Percentiles rank a stretch among this genome's conserved stretches.
Conservation (phyloP, 2,329 filamentous ascomycete genomes). For the Stemphylium beticola region DNA sequence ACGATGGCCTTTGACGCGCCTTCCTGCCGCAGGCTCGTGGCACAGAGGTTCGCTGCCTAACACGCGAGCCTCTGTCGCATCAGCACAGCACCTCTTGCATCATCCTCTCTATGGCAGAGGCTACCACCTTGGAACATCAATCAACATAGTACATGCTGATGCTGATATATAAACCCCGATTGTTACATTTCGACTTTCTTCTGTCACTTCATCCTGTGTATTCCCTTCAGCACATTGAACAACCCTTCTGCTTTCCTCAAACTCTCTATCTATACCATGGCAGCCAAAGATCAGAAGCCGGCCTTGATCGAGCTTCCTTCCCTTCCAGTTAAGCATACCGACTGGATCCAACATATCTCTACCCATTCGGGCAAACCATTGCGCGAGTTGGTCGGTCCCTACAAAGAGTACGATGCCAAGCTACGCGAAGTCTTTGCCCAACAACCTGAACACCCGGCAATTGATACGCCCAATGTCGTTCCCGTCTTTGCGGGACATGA, state of each 20-base stretch:
- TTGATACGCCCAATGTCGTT: conserved; percentile 67
- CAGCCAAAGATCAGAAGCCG: not conserved
- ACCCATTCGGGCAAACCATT: conserved; percentile 62
- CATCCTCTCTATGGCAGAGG: not conserved
- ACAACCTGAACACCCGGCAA: conserved; percentile 64
- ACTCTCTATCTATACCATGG: conserved; percentile 15
- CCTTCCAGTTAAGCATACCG: conserved; percentile 48
- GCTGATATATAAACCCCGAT: not conserved
- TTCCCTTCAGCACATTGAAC: not conserved
- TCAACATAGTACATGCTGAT: not conserved
- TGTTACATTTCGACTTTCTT: not conserved
- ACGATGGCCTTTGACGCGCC: not conserved
- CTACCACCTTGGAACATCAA: not conserved
- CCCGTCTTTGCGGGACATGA: conserved; percentile 67
- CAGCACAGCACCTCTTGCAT: conserved; percentile 28
- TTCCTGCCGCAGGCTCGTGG: not conserved
- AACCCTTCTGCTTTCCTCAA: not conserved
- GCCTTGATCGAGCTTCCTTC: conserved; percentile 39
- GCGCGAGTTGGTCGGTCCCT: conserved; percentile 67
- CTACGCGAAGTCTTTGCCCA: conserved; percentile 74
- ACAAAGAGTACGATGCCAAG: conserved; percentile 69
- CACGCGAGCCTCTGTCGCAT: conserved; percentile 16
- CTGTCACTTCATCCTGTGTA: not conserved
- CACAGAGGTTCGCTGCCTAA: conserved; percentile 5
- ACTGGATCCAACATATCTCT: conserved; percentile 61